These are phyloP conservation scores for Hymenoscyphus albidus DNA, from an alignment of 2,329 filamentous ascomycete genomes.

Conservation along the genomic window DNA sequence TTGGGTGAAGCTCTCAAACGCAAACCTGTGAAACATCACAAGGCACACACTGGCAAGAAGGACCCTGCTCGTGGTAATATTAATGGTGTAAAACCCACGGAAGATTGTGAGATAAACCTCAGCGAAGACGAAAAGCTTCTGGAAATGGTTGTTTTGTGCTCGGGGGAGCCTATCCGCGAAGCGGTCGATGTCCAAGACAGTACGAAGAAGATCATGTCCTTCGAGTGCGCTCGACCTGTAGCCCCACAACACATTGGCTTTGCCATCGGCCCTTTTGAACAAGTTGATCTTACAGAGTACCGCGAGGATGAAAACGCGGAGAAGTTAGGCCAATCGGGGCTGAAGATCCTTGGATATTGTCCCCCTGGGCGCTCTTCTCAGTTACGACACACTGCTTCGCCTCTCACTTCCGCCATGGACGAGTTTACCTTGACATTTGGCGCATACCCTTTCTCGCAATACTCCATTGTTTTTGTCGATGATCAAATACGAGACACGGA, in stretches of 20 bases:
- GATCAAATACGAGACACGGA: constrained; percentile 74
- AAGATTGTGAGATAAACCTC: constrained; percentile 40
- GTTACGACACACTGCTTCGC: constrained; percentile 80
- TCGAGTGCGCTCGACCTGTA: constrained; percentile 69
- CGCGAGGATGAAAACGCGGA: constrained; percentile 89
- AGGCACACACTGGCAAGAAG: constrained; percentile 40
- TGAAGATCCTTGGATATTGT: constrained; percentile 89
- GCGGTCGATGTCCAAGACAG: constrained; percentile 71
- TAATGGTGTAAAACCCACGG: constrained; percentile 13
- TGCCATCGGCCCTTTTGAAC: constrained; percentile 90
- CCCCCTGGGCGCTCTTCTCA: constrained; percentile 78
- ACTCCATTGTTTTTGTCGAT: constrained; percentile 92
- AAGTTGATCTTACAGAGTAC: constrained; percentile 84
- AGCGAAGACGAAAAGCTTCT: constrained; percentile 78
- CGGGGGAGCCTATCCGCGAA: constrained; percentile 84
- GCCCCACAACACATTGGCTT: constrained; percentile 90
- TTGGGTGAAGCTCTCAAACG: constrained; percentile 68
- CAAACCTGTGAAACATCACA: constrained; percentile 40
- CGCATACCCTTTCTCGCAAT: constrained; percentile 85
- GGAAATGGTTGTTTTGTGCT: constrained; percentile 87
- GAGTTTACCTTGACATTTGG: constrained; percentile 85
- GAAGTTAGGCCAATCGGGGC: constrained; percentile 72
- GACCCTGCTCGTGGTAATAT: constrained; percentile 22
- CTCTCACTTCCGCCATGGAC: constrained; percentile 83
- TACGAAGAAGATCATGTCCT: constrained; percentile 82